Conservation (phyloP, 139 green algal genomes). For the Auxenochlorella pyrenoidosa region DNA sequence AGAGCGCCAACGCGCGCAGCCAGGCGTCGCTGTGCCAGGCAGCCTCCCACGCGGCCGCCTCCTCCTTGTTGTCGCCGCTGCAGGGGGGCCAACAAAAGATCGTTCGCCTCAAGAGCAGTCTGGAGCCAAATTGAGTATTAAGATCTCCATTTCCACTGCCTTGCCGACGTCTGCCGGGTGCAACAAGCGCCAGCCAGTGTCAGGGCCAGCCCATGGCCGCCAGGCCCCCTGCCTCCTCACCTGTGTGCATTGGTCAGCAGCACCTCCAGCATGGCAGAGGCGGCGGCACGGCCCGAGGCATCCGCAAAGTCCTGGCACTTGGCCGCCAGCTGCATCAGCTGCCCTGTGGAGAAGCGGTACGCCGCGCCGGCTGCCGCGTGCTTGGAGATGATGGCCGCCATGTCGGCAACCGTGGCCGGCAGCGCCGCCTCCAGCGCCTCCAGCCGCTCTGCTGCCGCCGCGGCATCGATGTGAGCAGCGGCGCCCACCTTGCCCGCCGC, state of each 20-base stretch:
- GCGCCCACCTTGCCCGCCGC: conserved; percentile 53
- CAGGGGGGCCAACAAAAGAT: neutral
- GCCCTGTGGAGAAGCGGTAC: conserved; percentile 49
- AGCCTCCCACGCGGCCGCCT: neutral
- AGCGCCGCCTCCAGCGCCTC: conserved; percentile 67
- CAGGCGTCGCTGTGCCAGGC: conserved; percentile 37
- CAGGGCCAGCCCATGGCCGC: neutral
- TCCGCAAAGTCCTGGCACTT: conserved; percentile 62
- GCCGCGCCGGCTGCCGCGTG: conserved; percentile 44
- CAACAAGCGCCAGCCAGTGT: too few relatives aligned
- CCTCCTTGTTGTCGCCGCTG: conserved; percentile 4
- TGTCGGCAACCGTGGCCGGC: conserved; percentile 45
- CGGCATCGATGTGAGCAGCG: conserved; percentile 45
- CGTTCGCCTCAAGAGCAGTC: neutral
- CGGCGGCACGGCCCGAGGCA: conserved; percentile 39
- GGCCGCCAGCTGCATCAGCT: conserved; percentile 60
- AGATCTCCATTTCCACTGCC: too few relatives aligned
- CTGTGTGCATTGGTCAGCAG: conserved; percentile 34
- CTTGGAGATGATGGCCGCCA: conserved; percentile 44
- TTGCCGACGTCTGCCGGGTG: too few relatives aligned
- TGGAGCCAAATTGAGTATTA: neutral
- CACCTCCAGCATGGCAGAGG: conserved; percentile 37
- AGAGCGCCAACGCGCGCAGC: conserved; percentile 37
- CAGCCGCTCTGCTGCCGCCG: conserved; percentile 47
- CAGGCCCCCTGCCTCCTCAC: neutral